phyloP scores from a whole-genome alignment of 139 green algal species.

The Asterochloris erici region DNA sequence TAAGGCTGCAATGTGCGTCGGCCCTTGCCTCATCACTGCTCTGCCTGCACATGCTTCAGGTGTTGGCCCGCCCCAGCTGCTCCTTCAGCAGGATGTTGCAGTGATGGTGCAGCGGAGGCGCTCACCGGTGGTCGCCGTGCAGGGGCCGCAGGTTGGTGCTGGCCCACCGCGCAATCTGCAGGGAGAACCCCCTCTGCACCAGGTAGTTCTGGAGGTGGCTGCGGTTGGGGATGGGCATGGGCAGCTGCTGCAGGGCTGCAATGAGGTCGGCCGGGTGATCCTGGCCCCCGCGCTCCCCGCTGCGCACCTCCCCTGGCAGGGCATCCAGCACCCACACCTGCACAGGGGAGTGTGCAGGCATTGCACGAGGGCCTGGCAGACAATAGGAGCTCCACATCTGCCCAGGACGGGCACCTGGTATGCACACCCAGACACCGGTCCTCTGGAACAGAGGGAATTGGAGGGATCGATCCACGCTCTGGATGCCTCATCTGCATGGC shows the following conservation, averaged over 20 bases:
- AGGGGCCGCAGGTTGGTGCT: conserved; percentile 79
- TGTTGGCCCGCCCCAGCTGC: too few species aligned
- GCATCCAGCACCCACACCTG: conserved; percentile 90
- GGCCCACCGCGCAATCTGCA: conserved; percentile 61
- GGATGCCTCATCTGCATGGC: too few species aligned
- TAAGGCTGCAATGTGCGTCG: too few species aligned
- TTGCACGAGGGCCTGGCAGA: conserved; percentile 17
- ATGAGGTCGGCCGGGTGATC: conserved; percentile 85
- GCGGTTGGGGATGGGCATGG: conserved; percentile 54
- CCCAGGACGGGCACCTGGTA: conserved; percentile 82
- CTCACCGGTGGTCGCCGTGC: conserved; percentile 15
- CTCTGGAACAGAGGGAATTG: too few species aligned
- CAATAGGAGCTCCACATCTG: conserved; percentile 52
- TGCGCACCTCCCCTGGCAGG: conserved; percentile 74
- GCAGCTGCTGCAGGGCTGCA: conserved; percentile 53
- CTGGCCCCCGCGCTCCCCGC: conserved; percentile 32
- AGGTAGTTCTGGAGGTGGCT: conserved; percentile 47
- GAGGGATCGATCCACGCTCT: too few species aligned
- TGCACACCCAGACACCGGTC: conserved; percentile 51
- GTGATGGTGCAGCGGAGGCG: too few species aligned
- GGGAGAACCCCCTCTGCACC: conserved; percentile 37
- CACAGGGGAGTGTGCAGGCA: background rate
- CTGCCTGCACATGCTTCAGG: too few species aligned
- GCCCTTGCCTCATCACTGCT: too few species aligned
- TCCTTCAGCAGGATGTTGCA: too few species aligned